These are phyloP conservation scores for Cupressus sempervirens DNA, from an alignment of 75 land plant genomes.

Conservation along the genomic window DNA sequence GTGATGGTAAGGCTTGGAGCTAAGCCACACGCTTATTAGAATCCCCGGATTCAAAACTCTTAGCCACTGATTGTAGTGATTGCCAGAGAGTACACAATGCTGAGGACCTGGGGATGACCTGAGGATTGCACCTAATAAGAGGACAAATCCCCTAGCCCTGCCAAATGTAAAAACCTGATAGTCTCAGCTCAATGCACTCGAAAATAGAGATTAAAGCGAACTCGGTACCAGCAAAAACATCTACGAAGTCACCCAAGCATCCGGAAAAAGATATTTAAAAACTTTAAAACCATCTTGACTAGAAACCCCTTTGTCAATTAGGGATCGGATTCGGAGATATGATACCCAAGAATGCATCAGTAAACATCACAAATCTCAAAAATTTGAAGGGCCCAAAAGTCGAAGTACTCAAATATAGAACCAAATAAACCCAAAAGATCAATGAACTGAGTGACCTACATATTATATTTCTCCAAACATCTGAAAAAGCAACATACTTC, in stretches of 20 bases:
- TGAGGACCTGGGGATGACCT: background rate
- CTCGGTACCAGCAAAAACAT: background rate
- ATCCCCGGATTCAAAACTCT: background rate
- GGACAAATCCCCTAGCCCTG: background rate
- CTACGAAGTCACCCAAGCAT: background rate
- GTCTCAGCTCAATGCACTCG: background rate
- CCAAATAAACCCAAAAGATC: background rate
- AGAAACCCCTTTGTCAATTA: background rate
- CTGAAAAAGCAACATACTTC: background rate
- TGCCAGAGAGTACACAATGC: background rate
- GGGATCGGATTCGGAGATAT: background rate
- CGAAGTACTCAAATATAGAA: background rate
- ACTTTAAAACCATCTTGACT: background rate
- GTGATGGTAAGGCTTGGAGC: background rate
- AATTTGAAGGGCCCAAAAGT: background rate
- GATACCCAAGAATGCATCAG: background rate
- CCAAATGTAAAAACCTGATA: background rate
- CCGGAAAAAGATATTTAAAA: too few species aligned
- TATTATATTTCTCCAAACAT: background rate
- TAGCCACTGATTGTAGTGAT: background rate
- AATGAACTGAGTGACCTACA: background rate
- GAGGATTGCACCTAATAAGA: background rate
- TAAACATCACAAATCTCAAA: background rate
- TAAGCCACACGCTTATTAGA: background rate
- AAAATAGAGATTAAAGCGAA: background rate